Evolutionary conservation across 2,329 filamentous ascomycete species (phyloP).

Genomic region (Hypoxylon sp.): DNA sequence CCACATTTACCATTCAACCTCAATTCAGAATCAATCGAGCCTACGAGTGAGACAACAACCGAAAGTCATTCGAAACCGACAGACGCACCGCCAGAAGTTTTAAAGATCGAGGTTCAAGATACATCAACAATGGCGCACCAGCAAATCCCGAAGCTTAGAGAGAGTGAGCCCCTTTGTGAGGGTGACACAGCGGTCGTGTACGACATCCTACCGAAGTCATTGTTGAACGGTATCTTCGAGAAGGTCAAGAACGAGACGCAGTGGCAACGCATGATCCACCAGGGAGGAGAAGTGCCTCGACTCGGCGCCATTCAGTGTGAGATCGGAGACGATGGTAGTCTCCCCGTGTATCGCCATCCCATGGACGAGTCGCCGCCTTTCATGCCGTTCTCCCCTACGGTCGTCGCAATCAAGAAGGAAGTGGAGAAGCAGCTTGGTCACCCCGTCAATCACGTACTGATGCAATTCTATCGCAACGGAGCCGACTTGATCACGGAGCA

Average conservation of each 20-base stretch:
- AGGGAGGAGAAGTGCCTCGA: slow-evolving; percentile 89
- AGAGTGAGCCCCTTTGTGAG: slow-evolving; percentile 73
- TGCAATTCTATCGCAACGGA: slow-evolving; percentile 91
- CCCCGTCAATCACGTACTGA: slow-evolving; percentile 87
- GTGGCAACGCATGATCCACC: slow-evolving; percentile 94
- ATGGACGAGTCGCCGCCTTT: slow-evolving; percentile 87
- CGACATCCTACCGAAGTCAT: slow-evolving; percentile 71
- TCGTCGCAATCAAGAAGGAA: slow-evolving; percentile 73
- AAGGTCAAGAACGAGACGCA: slow-evolving; percentile 78
- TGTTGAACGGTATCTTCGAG: slow-evolving; percentile 73
- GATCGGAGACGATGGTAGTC: slow-evolving; percentile 74
- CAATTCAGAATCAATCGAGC: slow-evolving; percentile 18
- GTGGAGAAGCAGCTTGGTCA: slow-evolving; percentile 83
- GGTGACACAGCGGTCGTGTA: slow-evolving; percentile 82
- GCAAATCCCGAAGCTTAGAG: slow-evolving; percentile 20
- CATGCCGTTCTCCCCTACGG: slow-evolving; percentile 78
- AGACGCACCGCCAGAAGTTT: slow-evolving; percentile 41
- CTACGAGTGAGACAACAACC: slow-evolving; percentile 13
- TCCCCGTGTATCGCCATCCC: slow-evolving; percentile 95
- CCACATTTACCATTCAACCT: neutral
- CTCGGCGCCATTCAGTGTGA: slow-evolving; percentile 90
- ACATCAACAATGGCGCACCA: slow-evolving; percentile 27
- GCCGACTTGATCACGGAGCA: slow-evolving; percentile 96
- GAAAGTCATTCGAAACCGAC: slow-evolving; percentile 14
- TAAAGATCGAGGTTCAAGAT: slow-evolving; percentile 8